Conservation (phyloP, 805 yeast genomes). For the Debaryomyces prosopidis region DNA sequence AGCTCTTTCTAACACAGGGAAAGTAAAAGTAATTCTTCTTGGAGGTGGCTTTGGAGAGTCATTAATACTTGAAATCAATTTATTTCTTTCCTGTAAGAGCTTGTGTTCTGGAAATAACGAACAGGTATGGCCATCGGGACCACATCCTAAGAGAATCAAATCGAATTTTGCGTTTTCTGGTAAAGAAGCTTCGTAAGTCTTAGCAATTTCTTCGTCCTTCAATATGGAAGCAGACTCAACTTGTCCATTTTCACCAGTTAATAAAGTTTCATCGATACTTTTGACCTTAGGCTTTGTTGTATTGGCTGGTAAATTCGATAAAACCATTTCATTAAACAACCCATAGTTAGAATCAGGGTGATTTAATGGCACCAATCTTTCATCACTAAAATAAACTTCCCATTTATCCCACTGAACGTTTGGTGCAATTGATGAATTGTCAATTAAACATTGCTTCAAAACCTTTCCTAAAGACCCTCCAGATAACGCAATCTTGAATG, state of each 20-base stretch:
- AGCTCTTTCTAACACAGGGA: constrained; percentile 66
- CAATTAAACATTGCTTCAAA: constrained; percentile 64
- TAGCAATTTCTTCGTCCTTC: constrained; percentile 53
- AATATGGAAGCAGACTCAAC: constrained; percentile 46
- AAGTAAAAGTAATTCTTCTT: constrained; percentile 85
- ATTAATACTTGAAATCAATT: constrained; percentile 60
- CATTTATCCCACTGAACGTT: constrained; percentile 68
- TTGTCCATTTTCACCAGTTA: constrained; percentile 50
- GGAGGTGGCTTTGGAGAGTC: constrained; percentile 96
- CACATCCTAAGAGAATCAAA: constrained; percentile 80
- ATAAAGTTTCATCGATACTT: constrained; percentile 64
- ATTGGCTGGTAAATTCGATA: constrained; percentile 45
- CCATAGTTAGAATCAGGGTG: constrained; percentile 88
- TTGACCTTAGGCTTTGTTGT: constrained; percentile 56
- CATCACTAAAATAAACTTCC: constrained; percentile 87
- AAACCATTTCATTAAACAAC: constrained; percentile 64
- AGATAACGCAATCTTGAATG: constrained; percentile 77
- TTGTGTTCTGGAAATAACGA: constrained; percentile 86
- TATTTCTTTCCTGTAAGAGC: constrained; percentile 54
- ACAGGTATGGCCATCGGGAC: constrained; percentile 96
- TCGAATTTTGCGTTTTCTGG: constrained; percentile 55
- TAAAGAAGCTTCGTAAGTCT: constrained; percentile 58
- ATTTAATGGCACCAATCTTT: constrained; percentile 80
- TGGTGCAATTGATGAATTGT: constrained; percentile 44
- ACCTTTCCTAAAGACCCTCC: constrained; percentile 90